Evolutionary conservation across 257 asterid genomes (phyloP).

Genomic region (Voacanga thouarsii): DNA sequence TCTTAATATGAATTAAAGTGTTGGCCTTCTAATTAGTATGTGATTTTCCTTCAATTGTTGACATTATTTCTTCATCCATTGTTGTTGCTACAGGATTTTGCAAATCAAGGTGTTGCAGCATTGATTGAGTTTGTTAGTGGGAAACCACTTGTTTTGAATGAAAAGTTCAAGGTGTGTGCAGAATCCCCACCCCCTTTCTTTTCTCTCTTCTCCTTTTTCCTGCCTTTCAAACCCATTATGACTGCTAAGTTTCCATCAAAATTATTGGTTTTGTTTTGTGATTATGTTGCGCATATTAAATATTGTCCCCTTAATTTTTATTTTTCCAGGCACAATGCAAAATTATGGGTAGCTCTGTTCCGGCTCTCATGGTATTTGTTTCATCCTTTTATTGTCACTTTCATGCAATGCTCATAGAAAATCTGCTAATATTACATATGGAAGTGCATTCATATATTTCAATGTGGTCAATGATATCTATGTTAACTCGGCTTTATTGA

Average conservation of each 20-base stretch:
- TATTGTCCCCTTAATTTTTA: not conserved
- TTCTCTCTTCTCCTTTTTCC: not conserved
- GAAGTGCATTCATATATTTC: not conserved
- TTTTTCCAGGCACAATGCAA: slow-evolving; percentile 45
- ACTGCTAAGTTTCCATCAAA: not conserved
- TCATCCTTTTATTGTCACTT: not conserved
- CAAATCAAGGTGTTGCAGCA: slow-evolving; percentile 73
- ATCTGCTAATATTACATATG: not conserved
- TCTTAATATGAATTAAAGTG: not conserved
- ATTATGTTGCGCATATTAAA: not conserved
- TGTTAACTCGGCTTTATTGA: not conserved
- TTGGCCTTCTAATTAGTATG: not conserved
- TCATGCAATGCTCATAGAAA: not conserved
- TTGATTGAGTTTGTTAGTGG: slow-evolving; percentile 54
- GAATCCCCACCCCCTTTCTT: not conserved
- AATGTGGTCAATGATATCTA: not conserved
- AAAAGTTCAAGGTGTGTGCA: slow-evolving; percentile 53
- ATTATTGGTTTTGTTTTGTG: slow-evolving; percentile 5
- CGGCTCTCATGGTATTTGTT: slow-evolving; percentile 41
- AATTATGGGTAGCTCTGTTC: slow-evolving; percentile 36
- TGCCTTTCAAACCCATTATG: not conserved
- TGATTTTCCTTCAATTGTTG: not conserved
- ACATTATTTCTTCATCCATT: slow-evolving; percentile 2
- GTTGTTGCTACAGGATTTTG: slow-evolving; percentile 46
- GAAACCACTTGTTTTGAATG: slow-evolving; percentile 50